These are phyloP conservation scores for Alternaria sp. DNA, from an alignment of 2,329 filamentous ascomycete species.

Conservation along the genomic window DNA sequence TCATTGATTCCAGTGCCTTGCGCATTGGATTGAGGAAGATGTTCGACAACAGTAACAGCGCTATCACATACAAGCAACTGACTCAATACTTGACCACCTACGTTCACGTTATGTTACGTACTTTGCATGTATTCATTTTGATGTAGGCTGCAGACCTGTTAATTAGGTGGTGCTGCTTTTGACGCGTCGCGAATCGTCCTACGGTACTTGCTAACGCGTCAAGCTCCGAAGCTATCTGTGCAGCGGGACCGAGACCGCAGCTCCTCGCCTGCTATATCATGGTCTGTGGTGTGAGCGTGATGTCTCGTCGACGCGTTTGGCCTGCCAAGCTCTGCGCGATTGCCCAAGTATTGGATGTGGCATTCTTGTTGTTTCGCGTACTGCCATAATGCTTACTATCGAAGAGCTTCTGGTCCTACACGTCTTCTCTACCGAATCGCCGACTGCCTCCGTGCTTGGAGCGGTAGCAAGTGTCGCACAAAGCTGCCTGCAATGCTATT, in stretches of 20 bases:
- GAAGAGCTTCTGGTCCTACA: background rate
- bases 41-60: background rate
- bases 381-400: background rate
- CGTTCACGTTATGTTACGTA: background rate
- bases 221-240: background rate
- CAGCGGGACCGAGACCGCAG: background rate
- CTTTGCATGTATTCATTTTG: background rate
- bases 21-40: slow-evolving; percentile 48
- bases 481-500: background rate
- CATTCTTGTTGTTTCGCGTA: background rate
- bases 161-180: background rate
- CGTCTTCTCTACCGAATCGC: background rate
- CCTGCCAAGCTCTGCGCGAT: background rate
- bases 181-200: background rate
- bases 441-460: background rate
- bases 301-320: background rate
- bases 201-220: background rate
- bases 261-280: background rate
- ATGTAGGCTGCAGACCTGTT: background rate
- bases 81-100: background rate
- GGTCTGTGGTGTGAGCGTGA: background rate
- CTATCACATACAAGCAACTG: fast-evolving
- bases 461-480: background rate
- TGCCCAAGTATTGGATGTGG: background rate
- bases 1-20: slow-evolving; percentile 45